These are phyloP conservation scores for Saccharomycopsis guyanensis DNA, from an alignment of 805 yeast genomes.

Conservation along the genomic window DNA sequence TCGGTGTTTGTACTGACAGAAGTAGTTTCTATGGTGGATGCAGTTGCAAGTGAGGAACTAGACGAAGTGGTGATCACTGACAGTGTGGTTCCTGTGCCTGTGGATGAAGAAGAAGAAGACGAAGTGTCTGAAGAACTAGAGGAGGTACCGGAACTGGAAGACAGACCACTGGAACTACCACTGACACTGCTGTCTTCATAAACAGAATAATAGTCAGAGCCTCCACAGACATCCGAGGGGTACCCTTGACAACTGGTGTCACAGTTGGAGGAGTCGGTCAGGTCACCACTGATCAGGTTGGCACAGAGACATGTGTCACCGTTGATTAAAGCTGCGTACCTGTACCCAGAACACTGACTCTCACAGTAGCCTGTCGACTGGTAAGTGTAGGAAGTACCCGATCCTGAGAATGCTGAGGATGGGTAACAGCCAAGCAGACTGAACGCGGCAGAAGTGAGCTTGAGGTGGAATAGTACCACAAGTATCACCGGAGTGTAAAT, in stretches of 20 bases:
- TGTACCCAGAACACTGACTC: conserved; percentile 28
- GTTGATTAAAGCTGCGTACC: conserved; percentile 32
- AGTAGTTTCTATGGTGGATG: conserved; percentile 16
- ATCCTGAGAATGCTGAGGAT: conserved; percentile 25
- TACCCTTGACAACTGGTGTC: conserved; percentile 51
- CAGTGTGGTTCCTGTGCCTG: neutral
- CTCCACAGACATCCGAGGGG: conserved; percentile 57
- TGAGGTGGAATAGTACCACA: conserved; percentile 1
- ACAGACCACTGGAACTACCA: neutral
- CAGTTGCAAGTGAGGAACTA: too few species aligned
- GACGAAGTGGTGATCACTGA: conserved; percentile 1
- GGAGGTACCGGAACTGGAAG: conserved; percentile 4
- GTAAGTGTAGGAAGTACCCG: conserved; percentile 35
- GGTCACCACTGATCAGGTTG: conserved; percentile 44
- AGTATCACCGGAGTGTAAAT: too few species aligned
- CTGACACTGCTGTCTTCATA: conserved; percentile 29
- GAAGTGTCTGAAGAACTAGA: conserved; percentile 1
- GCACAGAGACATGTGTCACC: conserved; percentile 50
- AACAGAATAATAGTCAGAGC: conserved; percentile 40
- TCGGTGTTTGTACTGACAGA: conserved; percentile 16
- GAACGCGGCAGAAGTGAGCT: conserved; percentile 19
- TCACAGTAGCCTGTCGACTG: conserved; percentile 31
- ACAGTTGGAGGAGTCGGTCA: conserved; percentile 34
- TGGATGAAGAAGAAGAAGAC: neutral
- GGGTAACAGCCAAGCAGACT: conserved; percentile 32